phyloP scores from a whole-genome alignment of 2,329 filamentous ascomycete genomes.

The Fusarium algeriense region DNA sequence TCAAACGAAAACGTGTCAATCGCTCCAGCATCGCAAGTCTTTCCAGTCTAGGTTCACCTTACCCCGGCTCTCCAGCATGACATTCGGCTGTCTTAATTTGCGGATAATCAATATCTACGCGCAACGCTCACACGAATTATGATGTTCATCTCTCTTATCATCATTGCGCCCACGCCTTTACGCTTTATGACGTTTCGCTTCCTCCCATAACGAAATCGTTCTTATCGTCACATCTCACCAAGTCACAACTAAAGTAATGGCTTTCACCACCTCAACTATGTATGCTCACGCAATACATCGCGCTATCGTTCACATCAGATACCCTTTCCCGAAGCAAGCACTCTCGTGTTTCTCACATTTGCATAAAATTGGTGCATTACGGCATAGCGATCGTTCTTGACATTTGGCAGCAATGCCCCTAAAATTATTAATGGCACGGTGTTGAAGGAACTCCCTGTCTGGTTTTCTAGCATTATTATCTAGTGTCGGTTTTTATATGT shows the following conservation, averaged over 20 bases:
- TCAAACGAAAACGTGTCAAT: slow-evolving; percentile 61
- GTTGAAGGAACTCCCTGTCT: background rate
- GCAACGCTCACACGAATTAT: slow-evolving; percentile 39
- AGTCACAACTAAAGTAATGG: slow-evolving; percentile 10
- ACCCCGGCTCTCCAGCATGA: slow-evolving; percentile 44
- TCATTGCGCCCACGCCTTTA: slow-evolving; percentile 26
- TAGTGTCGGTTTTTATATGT: slow-evolving; percentile 12
- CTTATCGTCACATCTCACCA: slow-evolving; percentile 1
- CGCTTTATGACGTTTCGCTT: slow-evolving; percentile 37
- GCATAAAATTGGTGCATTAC: slow-evolving; percentile 38
- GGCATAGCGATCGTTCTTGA: slow-evolving; percentile 33
- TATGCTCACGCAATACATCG: slow-evolving; percentile 14
- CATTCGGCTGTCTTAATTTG: background rate
- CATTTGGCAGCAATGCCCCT: slow-evolving; percentile 26
- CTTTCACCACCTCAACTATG: slow-evolving; percentile 9
- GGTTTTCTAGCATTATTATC: slow-evolving; percentile 7
- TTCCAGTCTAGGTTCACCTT: slow-evolving; percentile 46
- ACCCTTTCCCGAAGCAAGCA: slow-evolving; percentile 40
- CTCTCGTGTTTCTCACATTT: slow-evolving; percentile 30
- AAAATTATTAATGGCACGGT: slow-evolving; percentile 15
- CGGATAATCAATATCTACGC: slow-evolving; percentile 23
- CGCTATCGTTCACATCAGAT: slow-evolving; percentile 30
- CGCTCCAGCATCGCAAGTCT: slow-evolving; percentile 49
- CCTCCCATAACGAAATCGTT: slow-evolving; percentile 13
- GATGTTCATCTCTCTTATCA: slow-evolving; percentile 36